phyloP scores from a whole-genome alignment of 208 protist genomes.

The Phytomonas sp. region DNA sequence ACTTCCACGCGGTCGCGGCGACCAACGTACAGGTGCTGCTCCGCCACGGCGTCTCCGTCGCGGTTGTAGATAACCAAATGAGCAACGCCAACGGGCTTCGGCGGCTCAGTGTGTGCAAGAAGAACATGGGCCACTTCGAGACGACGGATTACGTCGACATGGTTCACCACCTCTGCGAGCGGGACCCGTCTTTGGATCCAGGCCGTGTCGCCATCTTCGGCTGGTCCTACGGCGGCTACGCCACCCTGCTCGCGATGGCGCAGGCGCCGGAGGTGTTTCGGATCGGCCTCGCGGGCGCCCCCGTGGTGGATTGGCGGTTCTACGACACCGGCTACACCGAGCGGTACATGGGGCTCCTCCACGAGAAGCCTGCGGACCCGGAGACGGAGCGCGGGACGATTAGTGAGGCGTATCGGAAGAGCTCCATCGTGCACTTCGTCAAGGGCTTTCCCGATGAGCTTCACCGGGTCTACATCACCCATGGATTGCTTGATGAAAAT shows the following conservation, averaged over 20 bases:
- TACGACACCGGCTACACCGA: conserved; percentile 90
- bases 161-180: conserved; percentile 31
- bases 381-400: conserved; percentile 7
- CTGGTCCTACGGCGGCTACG: conserved; percentile 88
- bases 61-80: conserved; percentile 81
- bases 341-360: conserved; percentile 80
- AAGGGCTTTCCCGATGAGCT: conserved; percentile 73
- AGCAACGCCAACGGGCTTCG: conserved; percentile 78
- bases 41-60: conserved; percentile 64
- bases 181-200: conserved; percentile 31
- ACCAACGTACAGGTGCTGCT: conserved; percentile 54
- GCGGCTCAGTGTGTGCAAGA: conserved; percentile 70
- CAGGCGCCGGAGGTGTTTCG: conserved; percentile 72
- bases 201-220: conserved; percentile 75
- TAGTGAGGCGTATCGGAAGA: conserved; percentile 48
- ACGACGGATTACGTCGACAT: conserved; percentile 77
- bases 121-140: conserved; percentile 80
- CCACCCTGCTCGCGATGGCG: conserved; percentile 77
- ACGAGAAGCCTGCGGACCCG: conserved; percentile 12
- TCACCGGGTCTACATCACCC: conserved; percentile 86
- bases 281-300: conserved; percentile 76
- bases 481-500: conserved; percentile 92
- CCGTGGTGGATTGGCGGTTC: conserved; percentile 80
- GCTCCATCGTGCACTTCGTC: conserved; percentile 50
- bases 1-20: conserved; percentile 39